phyloP scores from a whole-genome alignment of 2,329 filamentous ascomycete genomes.

The Bipolaris bicolor region DNA sequence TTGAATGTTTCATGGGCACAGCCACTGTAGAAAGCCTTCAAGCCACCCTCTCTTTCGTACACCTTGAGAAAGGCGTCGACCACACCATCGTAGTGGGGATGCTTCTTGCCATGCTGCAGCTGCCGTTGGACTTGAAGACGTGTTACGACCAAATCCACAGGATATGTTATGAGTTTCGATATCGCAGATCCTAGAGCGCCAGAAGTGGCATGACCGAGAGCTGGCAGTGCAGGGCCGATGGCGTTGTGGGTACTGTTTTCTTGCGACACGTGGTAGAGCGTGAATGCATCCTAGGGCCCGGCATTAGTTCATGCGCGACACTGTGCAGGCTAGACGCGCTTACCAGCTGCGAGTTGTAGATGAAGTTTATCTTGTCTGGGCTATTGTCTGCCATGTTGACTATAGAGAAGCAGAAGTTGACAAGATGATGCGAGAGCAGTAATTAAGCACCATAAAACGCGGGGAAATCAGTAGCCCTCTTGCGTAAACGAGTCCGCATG shows the following conservation, averaged over 20 bases:
- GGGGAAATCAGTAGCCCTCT: slow-evolving; percentile 27
- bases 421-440: slow-evolving; percentile 1
- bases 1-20: slow-evolving; percentile 53
- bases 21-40: slow-evolving; percentile 68
- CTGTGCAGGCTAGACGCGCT: slow-evolving; percentile 10
- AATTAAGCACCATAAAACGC: slow-evolving; percentile 22
- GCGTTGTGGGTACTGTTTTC: slow-evolving; percentile 41
- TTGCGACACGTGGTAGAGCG: slow-evolving; percentile 50
- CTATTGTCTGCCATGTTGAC: slow-evolving; percentile 14
- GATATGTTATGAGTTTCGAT: slow-evolving; percentile 79
- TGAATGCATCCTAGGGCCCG: slow-evolving; percentile 48
- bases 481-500: slow-evolving; percentile 28
- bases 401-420: slow-evolving; percentile 1
- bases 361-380: slow-evolving; percentile 36
- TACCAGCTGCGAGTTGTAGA: slow-evolving; percentile 56
- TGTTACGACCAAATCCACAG: slow-evolving; percentile 80
- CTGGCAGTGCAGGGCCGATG: slow-evolving; percentile 64
- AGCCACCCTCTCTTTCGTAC: slow-evolving; percentile 71
- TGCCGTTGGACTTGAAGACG: slow-evolving; percentile 79
- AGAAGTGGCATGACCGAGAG: slow-evolving; percentile 80
- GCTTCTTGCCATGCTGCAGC: slow-evolving; percentile 50
- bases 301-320: slow-evolving; percentile 2
- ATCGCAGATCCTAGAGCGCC: slow-evolving; percentile 79
- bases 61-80: slow-evolving; percentile 74
- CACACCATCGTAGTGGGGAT: slow-evolving; percentile 67